phyloP scores from a whole-genome alignment of 306 rosid genomes.

The Trifolium pratense region DNA sequence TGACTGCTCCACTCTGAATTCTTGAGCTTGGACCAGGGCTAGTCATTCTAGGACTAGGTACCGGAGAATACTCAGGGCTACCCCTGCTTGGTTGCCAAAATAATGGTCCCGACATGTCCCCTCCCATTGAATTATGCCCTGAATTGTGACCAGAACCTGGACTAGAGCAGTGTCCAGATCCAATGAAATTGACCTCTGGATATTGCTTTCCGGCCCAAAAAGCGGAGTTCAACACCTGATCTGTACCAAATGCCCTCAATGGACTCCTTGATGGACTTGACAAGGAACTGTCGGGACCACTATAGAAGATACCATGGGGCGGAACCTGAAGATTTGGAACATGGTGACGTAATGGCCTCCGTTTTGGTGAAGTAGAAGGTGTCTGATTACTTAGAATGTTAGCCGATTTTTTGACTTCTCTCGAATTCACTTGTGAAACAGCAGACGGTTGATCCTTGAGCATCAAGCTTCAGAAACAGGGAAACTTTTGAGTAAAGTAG shows the following conservation, averaged over 20 bases:
- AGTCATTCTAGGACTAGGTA: slow-evolving; percentile 57
- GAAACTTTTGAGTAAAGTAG: slow-evolving; percentile 44
- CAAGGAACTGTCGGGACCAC: slow-evolving; percentile 86
- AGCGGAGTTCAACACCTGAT: slow-evolving; percentile 52
- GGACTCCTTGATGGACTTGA: slow-evolving; percentile 56
- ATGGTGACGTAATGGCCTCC: slow-evolving; percentile 77
- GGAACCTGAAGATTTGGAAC: slow-evolving; percentile 93
- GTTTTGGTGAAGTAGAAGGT: slow-evolving; percentile 71
- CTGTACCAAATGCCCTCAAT: slow-evolving; percentile 53
- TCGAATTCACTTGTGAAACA: slow-evolving; percentile 56
- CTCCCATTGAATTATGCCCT: slow-evolving; percentile 99
- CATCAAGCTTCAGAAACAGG: slow-evolving; percentile 60
- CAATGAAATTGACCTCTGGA: slow-evolving; percentile 52
- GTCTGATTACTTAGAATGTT: slow-evolving; percentile 59
- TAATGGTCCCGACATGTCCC: slow-evolving; percentile 83
- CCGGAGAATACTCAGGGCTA: slow-evolving; percentile 59
- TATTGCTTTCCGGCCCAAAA: slow-evolving; percentile 48
- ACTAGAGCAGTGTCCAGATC: slow-evolving; percentile 97
- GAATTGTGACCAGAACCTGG: slow-evolving; percentile 99
- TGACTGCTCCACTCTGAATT: slow-evolving; percentile 98
- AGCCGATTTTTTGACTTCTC: slow-evolving; percentile 62
- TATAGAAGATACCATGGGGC: slow-evolving; percentile 73
- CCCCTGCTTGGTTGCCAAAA: slow-evolving; percentile 59
- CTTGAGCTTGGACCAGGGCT: slow-evolving; percentile 94
- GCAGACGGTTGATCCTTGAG: slow-evolving; percentile 71